Evolutionary conservation across 495 filamentous ascomycete genomes (phyloP).

Genomic region (Neurospora intermedia): DNA sequence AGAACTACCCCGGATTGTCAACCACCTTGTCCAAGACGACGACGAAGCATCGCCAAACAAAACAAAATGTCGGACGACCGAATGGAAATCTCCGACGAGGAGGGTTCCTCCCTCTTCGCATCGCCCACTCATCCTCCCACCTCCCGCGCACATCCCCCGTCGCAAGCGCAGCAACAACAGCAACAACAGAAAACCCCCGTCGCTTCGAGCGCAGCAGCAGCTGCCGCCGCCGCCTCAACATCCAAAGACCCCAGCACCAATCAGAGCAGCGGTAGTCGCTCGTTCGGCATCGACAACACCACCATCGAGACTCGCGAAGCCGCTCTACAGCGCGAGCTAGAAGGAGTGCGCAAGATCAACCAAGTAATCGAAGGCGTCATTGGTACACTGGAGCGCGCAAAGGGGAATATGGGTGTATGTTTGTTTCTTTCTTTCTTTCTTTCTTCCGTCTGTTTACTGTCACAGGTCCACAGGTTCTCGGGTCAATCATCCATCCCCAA

Average conservation of each 20-base stretch:
- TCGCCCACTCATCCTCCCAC: constrained; percentile 46
- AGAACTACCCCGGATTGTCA: neutral
- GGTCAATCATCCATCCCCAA: neutral
- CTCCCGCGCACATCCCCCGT: neutral
- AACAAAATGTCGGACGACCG: constrained; percentile 14
- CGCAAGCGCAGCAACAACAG: neutral
- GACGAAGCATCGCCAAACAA: neutral
- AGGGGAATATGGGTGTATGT: constrained; percentile 80
- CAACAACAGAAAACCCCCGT: neutral
- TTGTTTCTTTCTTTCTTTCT: neutral
- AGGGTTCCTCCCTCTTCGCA: constrained; percentile 57
- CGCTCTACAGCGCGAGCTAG: constrained; percentile 65
- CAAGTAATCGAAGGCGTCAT: constrained; percentile 74
- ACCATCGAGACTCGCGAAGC: constrained; percentile 54
- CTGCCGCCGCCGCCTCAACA: constrained; percentile 9
- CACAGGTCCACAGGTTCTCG: neutral
- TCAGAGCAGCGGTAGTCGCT: constrained; percentile 31
- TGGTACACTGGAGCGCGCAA: constrained; percentile 68
- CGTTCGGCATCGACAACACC: constrained; percentile 44
- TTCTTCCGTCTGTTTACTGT: neutral
- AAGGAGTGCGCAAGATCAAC: constrained; percentile 74
- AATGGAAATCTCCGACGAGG: constrained; percentile 30
- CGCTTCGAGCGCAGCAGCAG: constrained; percentile 5
- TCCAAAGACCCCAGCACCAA: constrained; percentile 34
- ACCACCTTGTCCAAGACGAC: neutral